Percentiles rank a stretch among this genome's conserved stretches.
phyloP scores from a whole-genome alignment of 176 grass and related monocot genomes.

The Triticum turgidum region DNA sequence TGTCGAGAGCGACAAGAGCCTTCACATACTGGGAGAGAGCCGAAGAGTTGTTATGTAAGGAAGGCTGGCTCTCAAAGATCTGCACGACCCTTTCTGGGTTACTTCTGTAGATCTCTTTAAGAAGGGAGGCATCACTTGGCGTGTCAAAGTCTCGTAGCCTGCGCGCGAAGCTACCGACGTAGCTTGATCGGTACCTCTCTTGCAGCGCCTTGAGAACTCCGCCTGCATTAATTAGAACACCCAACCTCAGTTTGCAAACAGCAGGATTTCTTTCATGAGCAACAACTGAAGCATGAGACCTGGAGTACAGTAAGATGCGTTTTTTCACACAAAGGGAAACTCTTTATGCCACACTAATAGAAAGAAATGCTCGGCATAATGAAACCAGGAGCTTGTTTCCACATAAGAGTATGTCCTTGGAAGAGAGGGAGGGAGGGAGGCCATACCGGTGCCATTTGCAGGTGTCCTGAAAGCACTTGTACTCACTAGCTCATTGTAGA shows the following conservation, averaged over 20 bases:
- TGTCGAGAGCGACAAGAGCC: constrained; percentile 76
- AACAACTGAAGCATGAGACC: neutral
- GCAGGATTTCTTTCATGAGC: neutral
- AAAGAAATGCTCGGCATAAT: neutral
- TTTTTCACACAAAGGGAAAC: neutral
- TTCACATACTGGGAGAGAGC: constrained; percentile 87
- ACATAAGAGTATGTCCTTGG: neutral
- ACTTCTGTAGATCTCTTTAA: constrained; percentile 75
- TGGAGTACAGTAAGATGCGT: neutral
- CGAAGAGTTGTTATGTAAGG: constrained; percentile 70
- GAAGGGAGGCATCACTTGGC: constrained; percentile 50
- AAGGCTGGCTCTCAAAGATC: constrained; percentile 81
- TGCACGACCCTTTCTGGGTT: constrained; percentile 84
- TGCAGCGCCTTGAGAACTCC: constrained; percentile 52
- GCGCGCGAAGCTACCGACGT: constrained; percentile 66
- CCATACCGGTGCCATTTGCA: neutral
- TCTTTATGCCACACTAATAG: neutral
- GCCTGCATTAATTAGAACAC: constrained; percentile 35
- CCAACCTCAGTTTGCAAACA: neutral
- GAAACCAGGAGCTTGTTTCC: neutral
- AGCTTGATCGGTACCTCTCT: constrained; percentile 73
- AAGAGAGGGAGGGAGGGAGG: neutral
- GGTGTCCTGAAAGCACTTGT: neutral
- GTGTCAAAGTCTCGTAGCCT: constrained; percentile 53
- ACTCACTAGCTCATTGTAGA: constrained; percentile 19